Conservation (phyloP, 306 rosid genomes). For the Fragaria ananassa region DNA sequence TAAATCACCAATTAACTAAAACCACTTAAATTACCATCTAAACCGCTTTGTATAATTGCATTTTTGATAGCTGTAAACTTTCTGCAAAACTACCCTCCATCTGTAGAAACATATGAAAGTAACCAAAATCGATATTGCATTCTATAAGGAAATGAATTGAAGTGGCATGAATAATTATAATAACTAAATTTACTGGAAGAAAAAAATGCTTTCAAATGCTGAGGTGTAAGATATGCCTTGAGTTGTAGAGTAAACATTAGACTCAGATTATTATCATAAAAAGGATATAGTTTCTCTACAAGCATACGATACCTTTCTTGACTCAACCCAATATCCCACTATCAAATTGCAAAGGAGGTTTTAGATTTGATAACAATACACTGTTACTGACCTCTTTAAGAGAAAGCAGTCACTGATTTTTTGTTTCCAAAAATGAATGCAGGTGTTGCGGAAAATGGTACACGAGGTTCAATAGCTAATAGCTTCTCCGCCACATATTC, state of each 20-base stretch:
- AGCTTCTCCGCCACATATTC: constrained; percentile 25
- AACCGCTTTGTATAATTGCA: constrained; percentile 32
- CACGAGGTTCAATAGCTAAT: constrained; percentile 14
- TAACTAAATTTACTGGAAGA: not conserved
- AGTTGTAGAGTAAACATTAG: not conserved
- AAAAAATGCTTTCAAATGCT: not conserved
- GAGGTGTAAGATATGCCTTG: not conserved
- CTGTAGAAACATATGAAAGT: constrained; percentile 27
- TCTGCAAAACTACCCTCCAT: constrained; percentile 68
- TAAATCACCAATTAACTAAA: not conserved
- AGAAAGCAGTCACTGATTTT: not conserved
- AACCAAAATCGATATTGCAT: not conserved
- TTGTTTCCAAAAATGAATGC: not conserved
- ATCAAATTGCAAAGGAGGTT: not conserved
- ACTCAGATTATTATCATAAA: not conserved
- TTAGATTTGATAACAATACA: not conserved
- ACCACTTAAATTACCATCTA: constrained; percentile 32
- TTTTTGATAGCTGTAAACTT: constrained; percentile 43
- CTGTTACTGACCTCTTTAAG: not conserved
- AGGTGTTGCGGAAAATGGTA: not conserved
- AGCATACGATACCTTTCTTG: too few relatives aligned
- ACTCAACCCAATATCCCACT: not conserved
- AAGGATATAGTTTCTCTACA: not conserved
- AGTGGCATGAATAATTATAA: not conserved
- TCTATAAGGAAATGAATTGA: not conserved